Evolutionary conservation across 345 rosid genomes (phyloP), one percentile per base, ranked within the genome.

Genomic region (Euphorbia peplus): DNA sequence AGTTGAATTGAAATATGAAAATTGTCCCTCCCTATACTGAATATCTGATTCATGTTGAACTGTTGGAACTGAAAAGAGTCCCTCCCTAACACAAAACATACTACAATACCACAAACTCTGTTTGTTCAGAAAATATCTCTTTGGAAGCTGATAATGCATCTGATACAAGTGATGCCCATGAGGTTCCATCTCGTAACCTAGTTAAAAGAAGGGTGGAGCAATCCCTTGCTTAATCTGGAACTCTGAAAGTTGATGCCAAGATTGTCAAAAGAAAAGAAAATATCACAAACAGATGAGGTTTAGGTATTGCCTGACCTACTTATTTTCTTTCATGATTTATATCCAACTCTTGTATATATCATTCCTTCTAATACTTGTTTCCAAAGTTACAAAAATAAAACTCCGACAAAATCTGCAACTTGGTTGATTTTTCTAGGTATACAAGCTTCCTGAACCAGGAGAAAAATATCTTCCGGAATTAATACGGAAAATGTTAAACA

Each of bases 171-270:
- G 67, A 69, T 59, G 60, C 48, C 68, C 73, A 82, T 47, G 80
- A 84, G 77, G 81, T 64, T 76, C 66, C 75, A 65, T 70, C 41
- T 48, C 39, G 63, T 69, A 73, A 73, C 59, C 72, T 56, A 66
- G 75, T 66, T 60, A 82, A 64, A 77, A 85, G 66, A 74, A 79
- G 71, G 62, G 77, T 63, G 54, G 85, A 84, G 66, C 76, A 76
- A 66, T 73, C 79, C 10, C 61, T 67, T 18, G 47, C 18, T 47
- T 68, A 65, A 22, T 67, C 64, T 42, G 32, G 74, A 72, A 60
- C 14, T 16, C 60, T 59, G 60, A 68, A 79, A 66, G 71, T 72
- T 30, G 82, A 79, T 75, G n/a, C 71, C 47, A 30, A 68, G 67
- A 32, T 70, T 13, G 70, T 72, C 67, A 64, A 63, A 18, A 54